A percentile compares a stretch with the other conserved stretches of the same genome.
These are phyloP conservation scores for Salix udensis DNA, from an alignment of 345 rosid genomes.

Conservation along the genomic window DNA sequence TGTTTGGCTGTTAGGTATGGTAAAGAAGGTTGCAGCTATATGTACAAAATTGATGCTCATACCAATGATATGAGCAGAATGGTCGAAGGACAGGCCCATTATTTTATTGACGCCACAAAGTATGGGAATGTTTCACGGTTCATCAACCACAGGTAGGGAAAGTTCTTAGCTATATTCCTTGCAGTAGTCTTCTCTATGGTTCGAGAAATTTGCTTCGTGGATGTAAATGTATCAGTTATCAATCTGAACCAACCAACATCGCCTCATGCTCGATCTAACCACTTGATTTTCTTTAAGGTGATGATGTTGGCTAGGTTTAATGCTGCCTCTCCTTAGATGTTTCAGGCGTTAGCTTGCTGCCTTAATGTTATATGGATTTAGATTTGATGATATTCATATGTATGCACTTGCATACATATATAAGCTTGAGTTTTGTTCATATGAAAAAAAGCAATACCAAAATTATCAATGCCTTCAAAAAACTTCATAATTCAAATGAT, in stretches of 20 bases:
- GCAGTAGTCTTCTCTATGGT: background rate
- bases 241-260: background rate
- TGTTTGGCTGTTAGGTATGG: conserved; percentile 49
- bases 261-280: background rate
- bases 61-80: conserved; percentile 82
- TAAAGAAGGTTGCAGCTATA: conserved; percentile 52
- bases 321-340: background rate
- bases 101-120: conserved; percentile 71
- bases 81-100: conserved; percentile 55
- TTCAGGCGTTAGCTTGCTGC: background rate
- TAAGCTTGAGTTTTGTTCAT: background rate
- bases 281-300: background rate
- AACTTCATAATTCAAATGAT: background rate
- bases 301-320: background rate
- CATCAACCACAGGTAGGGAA: conserved; percentile 84
- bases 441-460: background rate
- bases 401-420: no score
- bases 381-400: no score
- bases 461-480: background rate
- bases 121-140: conserved; percentile 82
- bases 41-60: conserved; percentile 59
- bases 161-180: background rate
- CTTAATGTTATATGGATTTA: background rate
- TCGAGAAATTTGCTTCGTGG: background rate
- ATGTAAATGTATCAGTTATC: background rate